Evolutionary conservation across 768 basidiomycete species (phyloP), one percentile per base, ranked within the genome.

Genomic region (Fistulinella prunicolor): DNA sequence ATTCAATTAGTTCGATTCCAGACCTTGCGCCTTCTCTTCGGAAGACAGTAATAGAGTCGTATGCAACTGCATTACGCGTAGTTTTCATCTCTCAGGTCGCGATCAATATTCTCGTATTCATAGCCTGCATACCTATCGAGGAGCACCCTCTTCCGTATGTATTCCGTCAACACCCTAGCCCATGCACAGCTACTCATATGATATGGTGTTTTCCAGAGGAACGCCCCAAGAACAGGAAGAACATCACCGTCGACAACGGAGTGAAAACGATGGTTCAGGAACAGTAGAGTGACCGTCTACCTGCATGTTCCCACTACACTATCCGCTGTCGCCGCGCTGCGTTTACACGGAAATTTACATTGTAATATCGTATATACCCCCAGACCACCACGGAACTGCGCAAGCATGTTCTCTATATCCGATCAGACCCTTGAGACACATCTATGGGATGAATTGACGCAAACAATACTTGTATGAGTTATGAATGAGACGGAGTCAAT

Each of bases 11-110:
- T 49, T 79, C 82, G 52, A 92, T 94, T 72, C 81, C 82, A 53
- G 70, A 67, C 39, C 59, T 94, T 44, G 69, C 80, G 20, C 81
- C 83, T 36, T 52, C 63, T 34, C 60, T 81, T 44, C 77, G 71
- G 57, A 66, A 75, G 53, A 81, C 80, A 42, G 92, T 89, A 8
- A 73, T 88, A 46, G 76, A 81, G 53, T 88, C 88, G 2, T 94
- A 93, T 69, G 82, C 82, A 38, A 79, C 82, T 61, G 87, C 91
- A 49, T 73, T 94, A 59, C 83, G 79, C 60, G 81, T 81, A 55
- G 89, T 91, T 50, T 94, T 94, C 73, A 81, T 90, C 49, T 84
- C 82, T 60, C 90, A 92, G 61, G 73, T 77, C 44, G 83, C 76
- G 24, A 70, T 86, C 54, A 85, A 83, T 54, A 54, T 89, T 60